A percentile compares a stretch with the other conserved stretches of the same genome.
These are phyloP conservation scores for Coleophoma eucalyptorum DNA, from an alignment of 2,329 filamentous ascomycete genomes.

Conservation along the genomic window DNA sequence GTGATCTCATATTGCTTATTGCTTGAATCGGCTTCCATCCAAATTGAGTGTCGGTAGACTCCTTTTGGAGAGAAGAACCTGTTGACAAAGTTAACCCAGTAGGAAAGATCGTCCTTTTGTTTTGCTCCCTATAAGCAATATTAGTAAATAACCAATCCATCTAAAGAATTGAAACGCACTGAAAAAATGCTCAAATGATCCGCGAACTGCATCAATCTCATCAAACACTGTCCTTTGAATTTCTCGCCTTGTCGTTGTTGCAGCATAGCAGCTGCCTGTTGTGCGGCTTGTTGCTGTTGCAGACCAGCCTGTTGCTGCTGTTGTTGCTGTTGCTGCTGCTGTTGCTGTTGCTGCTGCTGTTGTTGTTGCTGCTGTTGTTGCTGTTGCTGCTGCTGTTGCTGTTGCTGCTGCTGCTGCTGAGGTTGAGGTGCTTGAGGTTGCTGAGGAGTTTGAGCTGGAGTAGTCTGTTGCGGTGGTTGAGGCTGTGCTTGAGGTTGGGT, in stretches of 20 bases:
- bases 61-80: conserved; percentile 78
- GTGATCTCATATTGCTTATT: conserved; percentile 86
- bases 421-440: conserved; percentile 33
- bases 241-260: conserved; percentile 28
- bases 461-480: conserved; percentile 32
- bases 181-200: conserved; percentile 57
- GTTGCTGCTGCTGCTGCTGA: conserved; percentile 35
- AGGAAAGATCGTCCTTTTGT: conserved; percentile 63
- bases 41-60: conserved; percentile 71
- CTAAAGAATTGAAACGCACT: conserved; percentile 34
- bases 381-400: conserved; percentile 14
- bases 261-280: conserved; percentile 30
- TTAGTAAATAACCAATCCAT: conserved; percentile 18
- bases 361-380: conserved; percentile 31
- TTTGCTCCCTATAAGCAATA: conserved; percentile 43
- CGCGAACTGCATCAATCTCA: conserved; percentile 59
- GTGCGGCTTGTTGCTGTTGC: conserved; percentile 7
- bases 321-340: conserved; percentile 10
- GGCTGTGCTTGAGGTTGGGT: conserved; percentile 38
- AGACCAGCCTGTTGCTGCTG: neutral
- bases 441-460: conserved; percentile 34
- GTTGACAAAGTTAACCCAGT: conserved; percentile 78
- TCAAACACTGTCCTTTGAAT: conserved; percentile 50
- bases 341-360: conserved; percentile 26
- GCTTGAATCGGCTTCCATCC: conserved; percentile 41